Base-by-base conservation (phyloP, 2,329 filamentous ascomycete genomes). In the Botrytis porri region DNA sequence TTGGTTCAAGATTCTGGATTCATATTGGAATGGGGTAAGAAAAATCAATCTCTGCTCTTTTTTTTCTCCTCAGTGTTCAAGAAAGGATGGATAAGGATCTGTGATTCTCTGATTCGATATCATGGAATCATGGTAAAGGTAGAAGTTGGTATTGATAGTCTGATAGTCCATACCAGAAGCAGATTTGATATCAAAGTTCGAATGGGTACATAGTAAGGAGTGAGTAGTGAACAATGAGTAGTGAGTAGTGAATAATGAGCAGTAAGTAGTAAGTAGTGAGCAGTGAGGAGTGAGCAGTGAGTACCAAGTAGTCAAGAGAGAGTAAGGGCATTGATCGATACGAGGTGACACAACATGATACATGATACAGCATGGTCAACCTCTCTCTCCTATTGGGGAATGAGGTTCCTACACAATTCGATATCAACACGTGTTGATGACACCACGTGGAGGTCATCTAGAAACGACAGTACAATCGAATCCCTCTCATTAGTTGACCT, bases 401-500 rank as follows among this genome's bases (percentile, higher is more conserved):
- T 29, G 32, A 54, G 22, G 8, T 37, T 51, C 32, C 43, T 35
- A n/a, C 10, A 37, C 22, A 29, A 29, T 29, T 39, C 32, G 32
- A 10, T 54, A 66, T 29, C 45, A 66, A 66, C 64, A 66, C 64
- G 63, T 66, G 43, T 66, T 51, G 43, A 66, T 22, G 41, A 66
- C 18, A 66, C 63, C 43, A 66, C 43, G 64, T 66, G 64, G 32
- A 39, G 48, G 22, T 62, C 16, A n/a, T 51, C 63, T 18, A 39
- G 35, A 22, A 29, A 54, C 54, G 64, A 66, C 45, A 39, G 45
- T 6, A 29, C 29, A 20, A 10, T 54, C 12, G 14, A 16, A 29
- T 29, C n/a, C n/a, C 22, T 66, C 29, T 37, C 64, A 66, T 66
- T 67, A 45, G 64, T 54, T 66, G n/a, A n/a, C n/a, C n/a, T n/a